Evolutionary conservation across 495 filamentous ascomycete genomes (phyloP).

Genomic region (Aspergillus nidulans): DNA sequence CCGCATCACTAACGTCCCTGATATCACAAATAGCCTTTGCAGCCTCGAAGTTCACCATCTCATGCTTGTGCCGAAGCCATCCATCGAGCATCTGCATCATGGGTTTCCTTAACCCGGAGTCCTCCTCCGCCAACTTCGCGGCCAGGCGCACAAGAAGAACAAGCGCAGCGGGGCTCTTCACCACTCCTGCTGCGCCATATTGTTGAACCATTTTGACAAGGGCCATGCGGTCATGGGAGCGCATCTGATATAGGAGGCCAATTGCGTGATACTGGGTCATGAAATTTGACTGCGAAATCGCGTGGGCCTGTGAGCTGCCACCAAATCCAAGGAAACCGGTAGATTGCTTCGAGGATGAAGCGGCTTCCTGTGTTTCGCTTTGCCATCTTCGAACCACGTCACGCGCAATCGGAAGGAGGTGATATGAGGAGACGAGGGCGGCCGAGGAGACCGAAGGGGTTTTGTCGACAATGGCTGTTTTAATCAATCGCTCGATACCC

Average conservation of each 20-base stretch:
- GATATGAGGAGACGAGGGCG: conserved; percentile 95
- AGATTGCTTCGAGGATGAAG: conserved; percentile 80
- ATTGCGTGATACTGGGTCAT: conserved; percentile 99
- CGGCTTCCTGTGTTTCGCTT: conserved; percentile 97
- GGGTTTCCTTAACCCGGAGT: conserved; percentile 78
- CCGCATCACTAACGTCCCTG: conserved; percentile 85
- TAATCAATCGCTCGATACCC: conserved; percentile 96
- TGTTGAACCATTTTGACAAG: conserved; percentile 99
- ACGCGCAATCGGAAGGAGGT: conserved; percentile 90
- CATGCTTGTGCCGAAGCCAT: conserved; percentile 96
- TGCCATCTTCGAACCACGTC: conserved; percentile 98
- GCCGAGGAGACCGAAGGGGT: conserved; percentile 96
- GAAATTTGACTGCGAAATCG: conserved; percentile 69
- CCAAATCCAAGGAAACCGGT: conserved; percentile 88
- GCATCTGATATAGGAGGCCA: conserved; percentile 96
- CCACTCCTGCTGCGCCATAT: conserved; percentile 82
- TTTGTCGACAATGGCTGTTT: conserved; percentile 99
- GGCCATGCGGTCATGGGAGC: conserved; percentile 94
- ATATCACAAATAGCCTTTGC: conserved; percentile 96
- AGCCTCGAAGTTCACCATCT: conserved; percentile 99
- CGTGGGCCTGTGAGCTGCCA: conserved; percentile 59
- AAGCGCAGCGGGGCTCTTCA: conserved; percentile 91
- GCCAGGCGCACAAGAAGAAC: conserved; percentile 90
- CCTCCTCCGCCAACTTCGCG: conserved; percentile 92
- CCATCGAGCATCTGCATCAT: conserved; percentile 95